Conservation (phyloP, 2,329 filamentous ascomycete species). For the Microdochium trichocladiopsis region DNA sequence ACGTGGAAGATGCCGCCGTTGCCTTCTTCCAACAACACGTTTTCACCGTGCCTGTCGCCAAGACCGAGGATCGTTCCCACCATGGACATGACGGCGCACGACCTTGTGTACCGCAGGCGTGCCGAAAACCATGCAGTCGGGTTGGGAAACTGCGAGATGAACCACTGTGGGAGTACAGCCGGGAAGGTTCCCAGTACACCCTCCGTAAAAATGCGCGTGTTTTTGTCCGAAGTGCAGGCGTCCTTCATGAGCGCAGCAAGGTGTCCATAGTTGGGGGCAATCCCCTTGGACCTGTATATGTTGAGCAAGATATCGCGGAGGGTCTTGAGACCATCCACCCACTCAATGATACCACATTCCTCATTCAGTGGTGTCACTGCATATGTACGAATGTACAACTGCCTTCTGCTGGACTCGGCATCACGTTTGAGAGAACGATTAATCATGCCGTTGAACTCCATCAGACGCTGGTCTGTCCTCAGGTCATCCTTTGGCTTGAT, state of each 20-base stretch:
- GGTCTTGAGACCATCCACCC: constrained; percentile 94
- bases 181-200: constrained; percentile 61
- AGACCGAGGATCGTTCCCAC: constrained; percentile 90
- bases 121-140: constrained; percentile 89
- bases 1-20: constrained; percentile 95
- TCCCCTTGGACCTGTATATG: constrained; percentile 68
- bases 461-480: constrained; percentile 92
- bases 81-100: constrained; percentile 99
- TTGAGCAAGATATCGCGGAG: constrained; percentile 83
- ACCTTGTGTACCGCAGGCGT: constrained; percentile 81
- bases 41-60: constrained; percentile 94
- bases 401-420: constrained; percentile 80
- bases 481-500: constrained; percentile 98
- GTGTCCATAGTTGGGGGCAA: constrained; percentile 61
- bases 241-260: constrained; percentile 59
- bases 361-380: constrained; percentile 95
- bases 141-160: constrained; percentile 89
- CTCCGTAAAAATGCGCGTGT: constrained; percentile 66
- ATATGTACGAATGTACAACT: constrained; percentile 94
- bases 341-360: constrained; percentile 96
- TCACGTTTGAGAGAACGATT: constrained; percentile 90
- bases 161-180: constrained; percentile 87
- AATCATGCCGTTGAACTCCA: constrained; percentile 99
- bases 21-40: constrained; percentile 89
- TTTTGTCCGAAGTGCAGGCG: constrained; percentile 48